Base-by-base conservation (phyloP, 176 grass and related monocot genomes). In the Oryza officinalis region DNA sequence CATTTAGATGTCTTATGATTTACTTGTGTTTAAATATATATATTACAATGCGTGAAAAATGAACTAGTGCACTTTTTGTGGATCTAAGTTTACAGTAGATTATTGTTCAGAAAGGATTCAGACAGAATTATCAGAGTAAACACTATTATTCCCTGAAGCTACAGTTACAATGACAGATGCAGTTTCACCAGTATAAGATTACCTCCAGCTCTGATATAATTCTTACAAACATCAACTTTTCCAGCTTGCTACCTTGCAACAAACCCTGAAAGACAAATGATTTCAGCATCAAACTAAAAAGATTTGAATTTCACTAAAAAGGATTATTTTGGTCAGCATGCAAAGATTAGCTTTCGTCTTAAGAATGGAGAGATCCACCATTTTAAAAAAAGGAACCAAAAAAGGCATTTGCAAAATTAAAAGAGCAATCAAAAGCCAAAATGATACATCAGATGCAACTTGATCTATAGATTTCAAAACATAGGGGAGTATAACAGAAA, bases 161-260 rank as follows among this genome's bases (percentile, higher is more conserved):
- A 65, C 4, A 22, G 27, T 72, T 43, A 59, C 22, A 85, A 38
- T 0, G 4, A 11, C 9, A 45, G 64, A 80, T 65, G 64, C 14
- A 75, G 20, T 66, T 27, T 61, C 38, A 40, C 35, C 4, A 27
- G 49, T 35, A 43, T 77, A 85, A 60, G n/a, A 64, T 88, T 94
- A 92, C 93, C 90, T 94, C 85, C 83, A n/a, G 22, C 32, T 92
- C 88, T 79, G 87, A 88, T 57, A 88, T 92, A 67, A 94, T 84
- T 81, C 87, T 88, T 78, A 91, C 72, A 50, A 94, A 88, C 27
- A 86, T 84, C 77, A 94, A 80, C 27, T 18, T 85, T 90, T 92
- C 90, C 88, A 92, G 80, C 46, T 80, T 88, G 82, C 70, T 83
- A 69, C 52, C 32, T 84, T 78, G 78, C 73, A 94, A 85, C 65